phyloP scores from a whole-genome alignment of 1,284 basidiomycete species.

The Schizophyllum commune region DNA sequence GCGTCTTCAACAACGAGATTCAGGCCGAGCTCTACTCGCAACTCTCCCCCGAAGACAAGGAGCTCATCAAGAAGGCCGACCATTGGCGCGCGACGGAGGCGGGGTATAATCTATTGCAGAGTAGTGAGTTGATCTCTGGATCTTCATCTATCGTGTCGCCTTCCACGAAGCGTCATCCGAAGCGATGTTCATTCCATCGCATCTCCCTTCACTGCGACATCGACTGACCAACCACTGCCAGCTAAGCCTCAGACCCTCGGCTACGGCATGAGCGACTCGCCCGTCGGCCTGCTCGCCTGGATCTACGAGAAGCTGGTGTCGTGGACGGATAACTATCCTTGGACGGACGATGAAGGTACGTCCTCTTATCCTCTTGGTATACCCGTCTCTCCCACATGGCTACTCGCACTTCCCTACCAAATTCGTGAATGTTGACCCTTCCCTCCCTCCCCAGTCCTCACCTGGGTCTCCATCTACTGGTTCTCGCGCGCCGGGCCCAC shows the following conservation, averaged over 20 bases:
- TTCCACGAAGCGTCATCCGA: too few species aligned
- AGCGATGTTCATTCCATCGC: too few species aligned
- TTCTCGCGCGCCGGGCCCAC: slow-evolving; percentile 40
- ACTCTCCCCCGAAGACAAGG: not conserved
- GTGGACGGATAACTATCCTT: slow-evolving; percentile 42
- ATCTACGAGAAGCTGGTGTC: slow-evolving; percentile 46
- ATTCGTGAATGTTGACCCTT: too few species aligned
- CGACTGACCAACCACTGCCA: not conserved
- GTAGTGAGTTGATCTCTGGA: not conserved
- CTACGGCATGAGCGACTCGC: slow-evolving; percentile 44
- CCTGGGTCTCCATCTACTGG: slow-evolving; percentile 41
- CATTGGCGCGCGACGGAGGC: not conserved
- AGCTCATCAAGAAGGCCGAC: not conserved
- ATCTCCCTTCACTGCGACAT: too few species aligned
- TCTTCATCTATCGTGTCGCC: too few species aligned
- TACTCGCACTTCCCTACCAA: not conserved
- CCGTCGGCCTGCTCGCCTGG: slow-evolving; percentile 48
- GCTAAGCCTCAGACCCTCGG: slow-evolving; percentile 46
- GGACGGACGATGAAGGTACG: slow-evolving; percentile 42
- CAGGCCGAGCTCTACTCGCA: not conserved
- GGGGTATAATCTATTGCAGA: not conserved
- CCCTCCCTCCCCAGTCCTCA: slow-evolving; percentile 32
- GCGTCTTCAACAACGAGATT: not conserved
- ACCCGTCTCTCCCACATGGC: slow-evolving; percentile 11
- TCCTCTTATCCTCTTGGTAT: slow-evolving; percentile 15